A percentile compares a stretch with the other conserved stretches of the same genome.
These are phyloP conservation scores for Neophaeococcomyces mojaviensis DNA, from an alignment of 2,329 filamentous ascomycete species.

Conservation along the genomic window DNA sequence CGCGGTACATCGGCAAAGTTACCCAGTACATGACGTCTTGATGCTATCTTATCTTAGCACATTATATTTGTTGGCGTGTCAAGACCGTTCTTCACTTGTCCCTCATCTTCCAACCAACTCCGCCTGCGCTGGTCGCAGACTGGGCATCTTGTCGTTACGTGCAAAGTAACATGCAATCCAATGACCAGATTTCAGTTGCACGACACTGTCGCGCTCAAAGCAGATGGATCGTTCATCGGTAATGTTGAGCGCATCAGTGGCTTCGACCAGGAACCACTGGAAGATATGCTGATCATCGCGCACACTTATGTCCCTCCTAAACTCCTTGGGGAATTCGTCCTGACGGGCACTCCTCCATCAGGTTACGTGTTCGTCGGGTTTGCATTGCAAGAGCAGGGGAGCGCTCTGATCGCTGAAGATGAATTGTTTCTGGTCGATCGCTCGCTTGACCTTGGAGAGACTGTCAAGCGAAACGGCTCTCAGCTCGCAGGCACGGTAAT, in stretches of 20 bases:
- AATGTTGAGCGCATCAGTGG: slow-evolving; percentile 34
- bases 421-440: slow-evolving; percentile 47
- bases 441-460: slow-evolving; percentile 47
- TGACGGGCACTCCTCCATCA: slow-evolving; percentile 36
- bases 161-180: background rate
- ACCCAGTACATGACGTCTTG: no score
- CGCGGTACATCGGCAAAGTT: no score
- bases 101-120: no score
- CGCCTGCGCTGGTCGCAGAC: no score
- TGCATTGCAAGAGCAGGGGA: slow-evolving; percentile 32
- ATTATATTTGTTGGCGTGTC: no score
- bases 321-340: slow-evolving; percentile 17
- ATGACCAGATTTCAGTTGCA: slow-evolving; percentile 23
- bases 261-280: slow-evolving; percentile 22
- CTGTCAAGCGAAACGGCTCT: slow-evolving; percentile 44
- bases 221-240: slow-evolving; percentile 34
- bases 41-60: no score
- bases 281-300: slow-evolving; percentile 28
- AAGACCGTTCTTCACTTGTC: no score
- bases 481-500: slow-evolving; percentile 50
- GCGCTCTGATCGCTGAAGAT: slow-evolving; percentile 34
- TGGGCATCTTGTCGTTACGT: no score
- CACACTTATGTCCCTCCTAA: slow-evolving; percentile 26
- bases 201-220: slow-evolving; percentile 36
- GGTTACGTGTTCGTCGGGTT: slow-evolving; percentile 45